Conservation (phyloP, 75 land plant species). For the Cupressus sempervirens region DNA sequence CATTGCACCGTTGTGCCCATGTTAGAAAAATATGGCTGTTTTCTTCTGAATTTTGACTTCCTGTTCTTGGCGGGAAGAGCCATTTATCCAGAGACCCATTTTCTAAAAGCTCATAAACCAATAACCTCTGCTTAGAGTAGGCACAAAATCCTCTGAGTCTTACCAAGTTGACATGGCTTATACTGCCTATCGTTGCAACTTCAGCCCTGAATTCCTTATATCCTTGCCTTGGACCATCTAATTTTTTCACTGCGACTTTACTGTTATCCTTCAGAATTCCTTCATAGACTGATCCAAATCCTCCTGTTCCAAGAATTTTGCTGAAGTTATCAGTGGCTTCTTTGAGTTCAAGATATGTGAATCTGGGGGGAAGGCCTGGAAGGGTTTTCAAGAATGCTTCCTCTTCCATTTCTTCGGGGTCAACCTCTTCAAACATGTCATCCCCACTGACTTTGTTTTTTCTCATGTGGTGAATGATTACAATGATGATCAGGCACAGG, state of each 20-base stretch:
- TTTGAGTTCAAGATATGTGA: constrained; percentile 21
- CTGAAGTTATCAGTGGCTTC: constrained; percentile 21
- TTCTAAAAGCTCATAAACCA: constrained; percentile 30
- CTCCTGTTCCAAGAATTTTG: constrained; percentile 26
- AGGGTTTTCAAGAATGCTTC: constrained; percentile 19
- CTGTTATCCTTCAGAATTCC: constrained; percentile 16
- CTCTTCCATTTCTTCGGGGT: constrained; percentile 15
- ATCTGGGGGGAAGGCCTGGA: constrained; percentile 34
- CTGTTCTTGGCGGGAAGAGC: constrained; percentile 23
- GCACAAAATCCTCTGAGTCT: constrained; percentile 38
- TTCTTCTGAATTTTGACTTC: constrained; percentile 3
- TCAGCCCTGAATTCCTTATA: constrained; percentile 33
- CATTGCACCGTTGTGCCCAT: constrained; percentile 18
- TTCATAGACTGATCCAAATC: constrained; percentile 24
- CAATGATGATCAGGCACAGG: not conserved
- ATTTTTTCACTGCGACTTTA: constrained; percentile 25
- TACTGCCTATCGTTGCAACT: constrained; percentile 35
- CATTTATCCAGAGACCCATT: constrained; percentile 26
- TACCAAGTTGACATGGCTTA: constrained; percentile 36
- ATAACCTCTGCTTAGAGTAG: constrained; percentile 14
- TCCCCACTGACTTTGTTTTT: not conserved
- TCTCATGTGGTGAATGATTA: constrained; percentile 4
- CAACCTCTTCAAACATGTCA: not conserved
- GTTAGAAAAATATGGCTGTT: not conserved
- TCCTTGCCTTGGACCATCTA: constrained; percentile 12